Conservation (phyloP, 2,329 filamentous ascomycete species). For the Arthroderma uncinatum region DNA sequence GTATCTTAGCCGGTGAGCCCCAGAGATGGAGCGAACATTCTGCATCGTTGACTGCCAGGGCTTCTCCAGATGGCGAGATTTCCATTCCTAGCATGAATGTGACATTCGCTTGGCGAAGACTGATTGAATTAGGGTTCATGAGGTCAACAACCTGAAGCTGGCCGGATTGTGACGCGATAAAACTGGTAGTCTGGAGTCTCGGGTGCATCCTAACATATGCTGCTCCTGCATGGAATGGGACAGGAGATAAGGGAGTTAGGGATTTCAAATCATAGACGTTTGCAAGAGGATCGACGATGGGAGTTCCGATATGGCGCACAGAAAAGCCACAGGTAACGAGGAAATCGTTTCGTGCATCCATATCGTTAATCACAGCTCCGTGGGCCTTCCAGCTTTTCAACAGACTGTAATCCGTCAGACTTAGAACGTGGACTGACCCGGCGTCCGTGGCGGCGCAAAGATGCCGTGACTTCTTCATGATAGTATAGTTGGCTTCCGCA, state of each 20-base stretch:
- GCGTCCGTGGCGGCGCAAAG: constrained; percentile 82
- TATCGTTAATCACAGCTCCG: constrained; percentile 78
- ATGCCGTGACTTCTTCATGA: constrained; percentile 80
- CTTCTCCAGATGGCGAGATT: constrained; percentile 77
- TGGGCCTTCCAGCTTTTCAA: constrained; percentile 87
- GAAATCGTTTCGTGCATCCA: constrained; percentile 93
- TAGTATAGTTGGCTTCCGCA: constrained; percentile 67
- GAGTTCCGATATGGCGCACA: constrained; percentile 63
- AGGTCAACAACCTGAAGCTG: constrained; percentile 94
- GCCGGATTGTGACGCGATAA: constrained; percentile 82
- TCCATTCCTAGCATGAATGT: constrained; percentile 70
- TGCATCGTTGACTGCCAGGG: constrained; percentile 66
- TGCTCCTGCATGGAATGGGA: constrained; percentile 82
- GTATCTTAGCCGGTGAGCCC: constrained; percentile 75
- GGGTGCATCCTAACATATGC: constrained; percentile 96
- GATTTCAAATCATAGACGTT: constrained; percentile 95
- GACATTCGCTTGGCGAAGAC: constrained; percentile 71
- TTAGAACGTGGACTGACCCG: constrained; percentile 76
- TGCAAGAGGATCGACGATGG: constrained; percentile 82
- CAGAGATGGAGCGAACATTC: constrained; percentile 74
- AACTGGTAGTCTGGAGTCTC: constrained; percentile 84
- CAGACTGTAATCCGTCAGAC: constrained; percentile 63
- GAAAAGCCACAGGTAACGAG: constrained; percentile 93
- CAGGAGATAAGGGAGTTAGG: constrained; percentile 73
- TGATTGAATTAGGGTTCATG: constrained; percentile 82